Evolutionary conservation across 306 rosid species (phyloP), one percentile per base, ranked within the genome.

Genomic region (Cucurbita argyrosperma): DNA sequence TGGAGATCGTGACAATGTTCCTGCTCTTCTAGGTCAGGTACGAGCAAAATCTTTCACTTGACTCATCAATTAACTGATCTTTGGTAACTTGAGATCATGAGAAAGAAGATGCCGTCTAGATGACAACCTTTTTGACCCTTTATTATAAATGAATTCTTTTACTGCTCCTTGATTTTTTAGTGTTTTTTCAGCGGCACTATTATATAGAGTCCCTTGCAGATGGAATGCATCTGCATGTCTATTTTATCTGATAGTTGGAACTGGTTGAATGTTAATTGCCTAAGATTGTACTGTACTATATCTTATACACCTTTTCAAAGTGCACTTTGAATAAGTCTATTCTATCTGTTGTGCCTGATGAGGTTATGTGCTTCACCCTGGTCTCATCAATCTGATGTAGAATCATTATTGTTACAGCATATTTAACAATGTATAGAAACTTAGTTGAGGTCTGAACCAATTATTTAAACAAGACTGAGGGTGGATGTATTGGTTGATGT

Each of bases 11-110:
- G 97, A 95, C 82, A 91, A 91, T 76, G 93, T 95, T 79, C 97
- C 99, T 4, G 96, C 99, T 74, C 97, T 95, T 80, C 80, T 89
- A 81, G 99, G 99, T 77, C 97, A 89, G 92, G 98, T 94, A 84
- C 73, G 51, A 46, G 13, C 18, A 45, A 16, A 21, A 26, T 52
- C 50, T 77, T 76, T 71, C 77, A 46, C 76, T 30, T 53, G 47
- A 50, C 43, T 67, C 16, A 70, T 50, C 13, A 69, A 10, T 68
- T 47, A 6, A 23, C 58, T 4, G 13, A 50, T 49, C 43, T 50
- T 70, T 50, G 74, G 60, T 30, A 70, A 16, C 55, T 47, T 40
- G 56, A 49, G 58, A 49, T 69, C 42, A 15, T 49, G 54, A 18
- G 30, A 47, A 69, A 49, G 42, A 12, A 6, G 47, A 62, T 23